Evolutionary conservation across 495 filamentous ascomycete species (phyloP), one percentile per base, ranked within the genome.

Genomic region (Platismatia glauca): DNA sequence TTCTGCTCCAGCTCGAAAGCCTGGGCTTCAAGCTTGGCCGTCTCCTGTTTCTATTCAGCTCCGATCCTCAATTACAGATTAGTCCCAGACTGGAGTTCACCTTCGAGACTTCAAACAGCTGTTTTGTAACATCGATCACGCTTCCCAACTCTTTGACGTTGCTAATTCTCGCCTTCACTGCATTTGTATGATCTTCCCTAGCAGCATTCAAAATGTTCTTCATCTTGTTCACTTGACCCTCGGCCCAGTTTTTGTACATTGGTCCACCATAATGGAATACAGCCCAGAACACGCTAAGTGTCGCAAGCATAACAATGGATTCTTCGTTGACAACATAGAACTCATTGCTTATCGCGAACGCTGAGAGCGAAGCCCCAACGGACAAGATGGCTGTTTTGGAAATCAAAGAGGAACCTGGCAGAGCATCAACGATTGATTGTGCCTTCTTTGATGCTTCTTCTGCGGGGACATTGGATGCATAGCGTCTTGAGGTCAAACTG

Each of bases 301-400:
- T 79, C 73, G 85, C 90, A 78, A 99, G 81, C 60, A 89, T 88
- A 69, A 95, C 88, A 70, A 99, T 86, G 63, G 91, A 83, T 81
- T 99, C 95, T 81, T 97, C 93, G 79, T 97, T 99, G 76, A 99
- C 81, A 74, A 99, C 90, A 76, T 97, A 99, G 80, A 97, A 87
- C 81, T 99, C 95, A 78, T 96, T 99, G 86, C 88, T 93, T 79
- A 99, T 91, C 71, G 94, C 95, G 72, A 91, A 94, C 70, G 96
- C 82, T 68, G 89, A 91, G 65, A 92, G 72, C 79, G 90, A 92
- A 73, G 95, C 90, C 62, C 86, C 86, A 63, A 90, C 91, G 69
- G 94, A 97, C 62, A 99, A 85, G 75, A 95, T 89, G 71, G 95
- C 95, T 66, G 90, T 91, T 85, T 97, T 99, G 75, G 90, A 91